Percentiles rank a stretch among this genome's conserved stretches.
Conservation (phyloP, 257 asterid genomes). For the Solanum pinnatisectum region DNA sequence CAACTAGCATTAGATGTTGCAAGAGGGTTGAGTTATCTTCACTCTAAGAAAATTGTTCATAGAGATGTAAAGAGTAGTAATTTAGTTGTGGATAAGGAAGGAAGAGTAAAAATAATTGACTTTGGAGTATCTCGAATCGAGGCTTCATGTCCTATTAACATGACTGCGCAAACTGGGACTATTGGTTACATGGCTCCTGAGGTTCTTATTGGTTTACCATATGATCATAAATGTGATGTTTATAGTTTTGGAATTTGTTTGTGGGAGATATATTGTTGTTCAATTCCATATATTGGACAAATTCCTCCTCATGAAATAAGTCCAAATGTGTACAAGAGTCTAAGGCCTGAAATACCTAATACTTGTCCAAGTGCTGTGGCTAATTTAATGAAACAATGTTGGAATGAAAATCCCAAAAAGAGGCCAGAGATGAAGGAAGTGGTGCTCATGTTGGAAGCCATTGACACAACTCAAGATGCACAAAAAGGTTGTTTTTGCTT, state of each 20-base stretch:
- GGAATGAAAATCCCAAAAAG: neutral
- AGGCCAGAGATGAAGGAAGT: slow-evolving; percentile 21
- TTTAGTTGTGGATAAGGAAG: neutral
- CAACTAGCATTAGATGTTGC: slow-evolving; percentile 14
- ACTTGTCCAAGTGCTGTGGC: slow-evolving; percentile 6
- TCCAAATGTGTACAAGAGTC: neutral
- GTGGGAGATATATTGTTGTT: slow-evolving; percentile 11
- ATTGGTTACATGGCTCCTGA: slow-evolving; percentile 18
- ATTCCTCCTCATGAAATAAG: neutral
- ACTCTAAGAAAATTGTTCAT: slow-evolving; percentile 10
- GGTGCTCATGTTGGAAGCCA: slow-evolving; percentile 6
- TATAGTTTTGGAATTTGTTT: slow-evolving; percentile 22
- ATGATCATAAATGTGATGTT: slow-evolving; percentile 20
- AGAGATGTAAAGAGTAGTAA: slow-evolving; percentile 19
- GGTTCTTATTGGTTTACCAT: neutral
- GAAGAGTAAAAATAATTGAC: slow-evolving; percentile 10
- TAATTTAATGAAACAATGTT: slow-evolving; percentile 12
- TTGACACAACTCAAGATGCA: neutral
- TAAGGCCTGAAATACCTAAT: neutral
- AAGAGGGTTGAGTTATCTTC: slow-evolving; percentile 15
- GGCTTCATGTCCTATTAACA: neutral
- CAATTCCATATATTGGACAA: neutral
- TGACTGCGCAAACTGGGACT: slow-evolving; percentile 6
- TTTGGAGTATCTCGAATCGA: slow-evolving; percentile 15
- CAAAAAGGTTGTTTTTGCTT: neutral